These are phyloP conservation scores for Neurospora intermedia DNA, from an alignment of 495 filamentous ascomycete species.

Conservation along the genomic window DNA sequence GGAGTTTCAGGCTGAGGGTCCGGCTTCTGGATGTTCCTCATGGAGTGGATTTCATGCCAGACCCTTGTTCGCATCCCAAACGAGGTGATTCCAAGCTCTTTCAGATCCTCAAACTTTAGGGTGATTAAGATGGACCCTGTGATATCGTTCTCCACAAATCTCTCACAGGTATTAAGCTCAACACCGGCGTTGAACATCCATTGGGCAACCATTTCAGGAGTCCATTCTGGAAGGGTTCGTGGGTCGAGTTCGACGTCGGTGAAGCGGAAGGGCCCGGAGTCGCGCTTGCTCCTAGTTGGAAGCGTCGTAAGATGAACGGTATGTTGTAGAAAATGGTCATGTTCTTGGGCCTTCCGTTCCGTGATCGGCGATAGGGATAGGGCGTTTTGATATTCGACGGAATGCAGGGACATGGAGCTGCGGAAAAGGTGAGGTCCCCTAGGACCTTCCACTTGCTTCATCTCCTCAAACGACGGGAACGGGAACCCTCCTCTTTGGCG, in stretches of 20 bases:
- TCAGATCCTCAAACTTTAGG: constrained; percentile 85
- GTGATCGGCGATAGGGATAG: constrained; percentile 56
- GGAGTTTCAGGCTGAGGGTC: constrained; percentile 45
- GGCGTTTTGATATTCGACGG: constrained; percentile 47
- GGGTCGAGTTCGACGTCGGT: constrained; percentile 47
- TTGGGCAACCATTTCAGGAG: constrained; percentile 60
- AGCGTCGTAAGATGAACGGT: constrained; percentile 22
- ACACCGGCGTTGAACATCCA: constrained; percentile 70
- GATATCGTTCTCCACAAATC: constrained; percentile 85
- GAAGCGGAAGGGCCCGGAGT: constrained; percentile 34
- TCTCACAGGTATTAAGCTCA: constrained; percentile 63
- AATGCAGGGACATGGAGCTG: constrained; percentile 38
- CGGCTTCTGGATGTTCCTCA: constrained; percentile 50
- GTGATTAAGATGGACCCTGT: constrained; percentile 71
- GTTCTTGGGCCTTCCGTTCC: constrained; percentile 28
- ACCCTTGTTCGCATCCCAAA: constrained; percentile 82
- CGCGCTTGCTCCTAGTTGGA: constrained; percentile 20
- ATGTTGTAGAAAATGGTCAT: constrained; percentile 24
- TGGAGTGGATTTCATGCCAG: constrained; percentile 70
- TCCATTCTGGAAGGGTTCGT: constrained; percentile 51
- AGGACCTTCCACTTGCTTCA: constrained; percentile 65
- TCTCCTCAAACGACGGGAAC: constrained; percentile 16
- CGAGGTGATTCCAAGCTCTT: constrained; percentile 84
- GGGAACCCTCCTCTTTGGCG: constrained; percentile 23
- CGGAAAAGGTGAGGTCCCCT: constrained; percentile 85